Conservation (phyloP, 2,329 filamentous ascomycete genomes). For the Zarea fungicola region DNA sequence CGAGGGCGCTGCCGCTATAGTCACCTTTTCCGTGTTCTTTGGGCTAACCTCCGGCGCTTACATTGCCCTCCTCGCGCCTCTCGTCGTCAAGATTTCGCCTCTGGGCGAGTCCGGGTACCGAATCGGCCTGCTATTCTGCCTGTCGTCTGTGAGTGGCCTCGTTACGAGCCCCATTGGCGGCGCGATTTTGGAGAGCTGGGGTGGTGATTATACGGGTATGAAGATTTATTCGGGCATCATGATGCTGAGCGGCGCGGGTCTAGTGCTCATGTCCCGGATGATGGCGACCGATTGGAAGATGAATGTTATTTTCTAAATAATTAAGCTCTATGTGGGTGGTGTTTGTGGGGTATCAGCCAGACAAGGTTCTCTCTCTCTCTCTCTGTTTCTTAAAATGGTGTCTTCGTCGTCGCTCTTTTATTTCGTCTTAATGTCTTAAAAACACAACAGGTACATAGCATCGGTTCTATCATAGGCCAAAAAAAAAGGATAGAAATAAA, state of each 20-base stretch:
- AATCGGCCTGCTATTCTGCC: conserved; percentile 36
- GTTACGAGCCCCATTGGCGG: conserved; percentile 49
- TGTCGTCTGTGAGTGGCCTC: conserved; percentile 47
- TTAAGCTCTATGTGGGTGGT: conserved; percentile 15
- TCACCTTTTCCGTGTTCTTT: conserved; percentile 36
- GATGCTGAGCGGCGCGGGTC: conserved; percentile 19
- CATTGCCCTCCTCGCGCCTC: conserved; percentile 32
- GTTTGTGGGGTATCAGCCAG: conserved; percentile 16
- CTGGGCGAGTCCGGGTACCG: conserved; percentile 47
- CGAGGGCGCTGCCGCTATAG: conserved; percentile 22
- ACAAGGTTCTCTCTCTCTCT: neutral
- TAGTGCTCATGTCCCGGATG: conserved; percentile 18
- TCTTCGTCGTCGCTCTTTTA: neutral
- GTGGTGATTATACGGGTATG: conserved; percentile 21
- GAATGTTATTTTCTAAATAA: conserved; percentile 16
- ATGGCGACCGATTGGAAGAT: conserved; percentile 19
- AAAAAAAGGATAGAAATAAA: neutral
- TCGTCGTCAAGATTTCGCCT: conserved; percentile 48
- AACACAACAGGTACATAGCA: neutral
- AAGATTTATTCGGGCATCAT: conserved; percentile 25
- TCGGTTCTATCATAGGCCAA: neutral
- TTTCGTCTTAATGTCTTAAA: neutral
- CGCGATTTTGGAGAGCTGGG: conserved; percentile 23
- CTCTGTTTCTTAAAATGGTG: neutral
- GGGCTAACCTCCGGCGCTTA: conserved; percentile 39